A percentile compares a stretch with the other conserved stretches of the same genome.
phyloP scores from a whole-genome alignment of 805 yeast species.

The Nakazawaea anatomiae region DNA sequence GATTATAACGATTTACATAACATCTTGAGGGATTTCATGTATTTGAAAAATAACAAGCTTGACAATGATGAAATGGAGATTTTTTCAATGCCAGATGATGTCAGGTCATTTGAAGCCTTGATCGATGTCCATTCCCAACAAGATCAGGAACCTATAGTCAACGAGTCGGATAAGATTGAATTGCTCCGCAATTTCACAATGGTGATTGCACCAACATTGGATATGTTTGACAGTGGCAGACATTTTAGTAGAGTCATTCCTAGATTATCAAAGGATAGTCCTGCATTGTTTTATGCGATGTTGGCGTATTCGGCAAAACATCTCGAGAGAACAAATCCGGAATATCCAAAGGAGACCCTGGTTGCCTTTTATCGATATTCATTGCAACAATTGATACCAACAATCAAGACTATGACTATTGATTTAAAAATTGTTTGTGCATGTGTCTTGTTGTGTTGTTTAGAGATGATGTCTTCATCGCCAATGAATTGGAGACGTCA shows the following conservation, averaged over 20 bases:
- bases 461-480: constrained; percentile 36
- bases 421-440: constrained; percentile 26
- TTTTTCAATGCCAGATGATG: constrained; percentile 8
- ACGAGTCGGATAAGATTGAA: constrained; percentile 19
- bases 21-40: constrained; percentile 34
- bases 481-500: constrained; percentile 33
- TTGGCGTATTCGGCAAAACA: constrained; percentile 24
- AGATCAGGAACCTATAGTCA: constrained; percentile 1
- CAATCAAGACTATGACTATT: constrained; percentile 23
- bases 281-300: constrained; percentile 9
- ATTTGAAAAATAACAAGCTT: constrained; percentile 7
- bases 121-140: constrained; percentile 4
- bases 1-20: constrained; percentile 24
- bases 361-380: constrained; percentile 22
- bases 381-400: constrained; percentile 26
- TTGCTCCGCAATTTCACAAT: constrained; percentile 28
- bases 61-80: background rate
- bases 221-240: constrained; percentile 19
- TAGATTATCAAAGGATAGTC: constrained; percentile 12
- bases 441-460: constrained; percentile 35
- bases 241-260: constrained; percentile 18
- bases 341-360: constrained; percentile 21
- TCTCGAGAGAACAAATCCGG: constrained; percentile 3
- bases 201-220: constrained; percentile 27
- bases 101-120: constrained; percentile 6